These are phyloP conservation scores for Fusarium caatingaense DNA, from an alignment of 2,329 filamentous ascomycete species.

Conservation along the genomic window DNA sequence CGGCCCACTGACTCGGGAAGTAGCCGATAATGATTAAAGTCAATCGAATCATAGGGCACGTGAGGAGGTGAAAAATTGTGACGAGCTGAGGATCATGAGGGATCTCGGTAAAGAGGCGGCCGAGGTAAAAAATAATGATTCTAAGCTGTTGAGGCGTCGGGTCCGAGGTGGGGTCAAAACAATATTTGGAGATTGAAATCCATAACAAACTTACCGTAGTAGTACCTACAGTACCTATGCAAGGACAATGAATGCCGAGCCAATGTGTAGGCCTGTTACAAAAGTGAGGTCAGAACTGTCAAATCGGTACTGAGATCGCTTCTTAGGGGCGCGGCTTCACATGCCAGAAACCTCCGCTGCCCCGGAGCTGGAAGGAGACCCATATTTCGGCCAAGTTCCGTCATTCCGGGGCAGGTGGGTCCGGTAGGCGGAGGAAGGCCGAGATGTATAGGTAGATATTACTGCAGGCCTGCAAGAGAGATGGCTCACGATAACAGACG, in stretches of 20 bases:
- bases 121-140: conserved; percentile 34
- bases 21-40: conserved; percentile 22
- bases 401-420: conserved; percentile 30
- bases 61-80: conserved; percentile 19
- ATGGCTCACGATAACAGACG: neutral
- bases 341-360: conserved; percentile 49
- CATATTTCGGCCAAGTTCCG: conserved; percentile 46
- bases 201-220: conserved; percentile 4
- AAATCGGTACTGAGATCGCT: neutral
- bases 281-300: neutral
- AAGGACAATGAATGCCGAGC: conserved; percentile 19
- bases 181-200: conserved; percentile 16
- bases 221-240: neutral
- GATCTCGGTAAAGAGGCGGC: conserved; percentile 31
- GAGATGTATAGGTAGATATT: conserved; percentile 24
- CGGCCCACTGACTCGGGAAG: conserved; percentile 31
- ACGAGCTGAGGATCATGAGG: neutral
- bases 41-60: conserved; percentile 12
- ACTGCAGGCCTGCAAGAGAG: neutral
- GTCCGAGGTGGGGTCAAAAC: conserved; percentile 1
- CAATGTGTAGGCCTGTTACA: neutral
- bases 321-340: conserved; percentile 41
- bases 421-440: conserved; percentile 42
- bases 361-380: conserved; percentile 38
- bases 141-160: neutral